phyloP scores from a whole-genome alignment of 192 early-diverging fungal species.

The Entomortierella chlamydospora region DNA sequence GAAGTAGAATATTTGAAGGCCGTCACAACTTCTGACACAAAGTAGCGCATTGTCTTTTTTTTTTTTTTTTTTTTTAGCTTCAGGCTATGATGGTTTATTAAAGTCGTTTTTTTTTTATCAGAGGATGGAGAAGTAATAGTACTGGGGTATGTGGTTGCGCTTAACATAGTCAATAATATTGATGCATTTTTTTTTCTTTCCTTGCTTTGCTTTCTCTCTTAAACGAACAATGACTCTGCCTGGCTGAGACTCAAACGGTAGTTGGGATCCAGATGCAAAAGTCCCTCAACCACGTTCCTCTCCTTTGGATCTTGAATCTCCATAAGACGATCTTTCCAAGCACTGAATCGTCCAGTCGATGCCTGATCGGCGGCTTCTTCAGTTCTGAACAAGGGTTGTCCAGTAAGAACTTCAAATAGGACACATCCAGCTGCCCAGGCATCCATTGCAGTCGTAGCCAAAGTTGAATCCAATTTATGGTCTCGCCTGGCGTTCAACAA shows the following conservation, averaged over 20 bases:
- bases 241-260: constrained; percentile 35
- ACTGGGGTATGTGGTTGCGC: not conserved
- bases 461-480: constrained; percentile 27
- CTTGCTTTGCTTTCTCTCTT: not conserved
- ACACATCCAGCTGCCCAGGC: constrained; percentile 55
- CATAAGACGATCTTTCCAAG: constrained; percentile 49
- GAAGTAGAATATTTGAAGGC: not conserved
- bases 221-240: constrained; percentile 38
- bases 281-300: constrained; percentile 36
- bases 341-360: constrained; percentile 38
- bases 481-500: constrained; percentile 34
- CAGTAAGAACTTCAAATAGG: constrained; percentile 46
- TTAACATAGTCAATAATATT: not conserved
- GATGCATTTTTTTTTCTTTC: not conserved
- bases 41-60: too few species aligned
- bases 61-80: too few species aligned
- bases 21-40: not conserved
- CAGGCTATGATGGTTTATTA: too few species aligned
- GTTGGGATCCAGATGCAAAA: constrained; percentile 42
- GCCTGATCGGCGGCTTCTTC: constrained; percentile 53
- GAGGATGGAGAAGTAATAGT: not conserved
- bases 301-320: constrained; percentile 38
- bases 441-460: constrained; percentile 44
- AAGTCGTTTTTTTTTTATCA: too few species aligned
- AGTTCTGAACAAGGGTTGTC: constrained; percentile 47